Conservation (phyloP, 768 basidiomycete species). For the Clathrus columnatus region DNA sequence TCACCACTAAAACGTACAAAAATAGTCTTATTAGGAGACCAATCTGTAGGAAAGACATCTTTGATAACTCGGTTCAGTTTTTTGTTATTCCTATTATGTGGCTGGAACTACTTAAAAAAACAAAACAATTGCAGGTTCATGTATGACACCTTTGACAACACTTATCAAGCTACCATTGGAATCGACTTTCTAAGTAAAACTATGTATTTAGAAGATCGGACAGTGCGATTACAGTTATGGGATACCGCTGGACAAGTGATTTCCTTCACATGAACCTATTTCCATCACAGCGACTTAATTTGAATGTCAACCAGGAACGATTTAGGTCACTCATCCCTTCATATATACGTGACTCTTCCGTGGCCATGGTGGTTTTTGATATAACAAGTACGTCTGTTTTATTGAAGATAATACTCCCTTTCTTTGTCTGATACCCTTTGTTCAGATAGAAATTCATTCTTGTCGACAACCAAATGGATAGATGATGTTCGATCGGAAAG, state of each 20-base stretch:
- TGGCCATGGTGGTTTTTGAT: slow-evolving; percentile 98
- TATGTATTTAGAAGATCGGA: slow-evolving; percentile 98
- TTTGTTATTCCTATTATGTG: slow-evolving; percentile 8
- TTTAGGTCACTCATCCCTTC: slow-evolving; percentile 97
- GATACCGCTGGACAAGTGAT: slow-evolving; percentile 92
- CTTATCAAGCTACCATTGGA: slow-evolving; percentile 94
- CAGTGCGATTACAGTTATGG: slow-evolving; percentile 95
- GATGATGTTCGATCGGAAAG: slow-evolving; percentile 97
- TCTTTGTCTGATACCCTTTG: background rate
- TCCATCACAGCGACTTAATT: too few relatives aligned
- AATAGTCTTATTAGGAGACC: slow-evolving; percentile 92
- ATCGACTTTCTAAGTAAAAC: slow-evolving; percentile 99
- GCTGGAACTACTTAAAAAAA: slow-evolving; percentile 4
- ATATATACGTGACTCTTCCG: slow-evolving; percentile 97
- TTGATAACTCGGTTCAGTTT: slow-evolving; percentile 79
- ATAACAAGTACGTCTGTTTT: slow-evolving; percentile 76
- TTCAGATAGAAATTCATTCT: slow-evolving; percentile 91
- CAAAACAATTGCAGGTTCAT: slow-evolving; percentile 54
- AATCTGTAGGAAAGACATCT: slow-evolving; percentile 97
- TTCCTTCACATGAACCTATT: background rate
- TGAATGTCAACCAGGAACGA: slow-evolving; percentile 56
- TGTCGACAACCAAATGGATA: slow-evolving; percentile 98
- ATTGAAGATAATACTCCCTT: slow-evolving; percentile 7
- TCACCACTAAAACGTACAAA: slow-evolving; percentile 92
- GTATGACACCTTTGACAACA: slow-evolving; percentile 99